Evolutionary conservation across 2,329 filamentous ascomycete species (phyloP).

Genomic region (Neonectria neomacrospora): DNA sequence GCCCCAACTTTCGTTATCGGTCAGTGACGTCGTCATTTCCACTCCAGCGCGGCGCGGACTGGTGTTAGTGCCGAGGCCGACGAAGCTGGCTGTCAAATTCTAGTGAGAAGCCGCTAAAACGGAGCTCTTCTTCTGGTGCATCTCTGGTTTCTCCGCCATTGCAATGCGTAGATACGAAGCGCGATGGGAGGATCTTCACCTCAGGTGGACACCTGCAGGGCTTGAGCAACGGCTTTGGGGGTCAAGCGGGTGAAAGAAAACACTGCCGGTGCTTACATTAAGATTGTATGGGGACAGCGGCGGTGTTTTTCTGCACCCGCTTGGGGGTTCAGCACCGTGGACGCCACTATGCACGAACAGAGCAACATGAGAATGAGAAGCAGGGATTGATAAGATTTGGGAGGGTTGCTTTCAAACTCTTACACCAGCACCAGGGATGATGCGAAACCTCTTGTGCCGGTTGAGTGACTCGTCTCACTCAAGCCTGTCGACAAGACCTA

Average conservation of each 20-base stretch:
- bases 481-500: neutral
- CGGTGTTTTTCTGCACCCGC: too few relatives aligned
- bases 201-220: slow-evolving; percentile 26
- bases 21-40: slow-evolving; percentile 33
- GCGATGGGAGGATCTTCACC: slow-evolving; percentile 30
- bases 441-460: slow-evolving; percentile 35
- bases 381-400: slow-evolving; percentile 40
- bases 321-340: slow-evolving; percentile 10
- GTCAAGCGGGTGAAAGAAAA: too few relatives aligned
- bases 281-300: too few relatives aligned
- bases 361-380: slow-evolving; percentile 14
- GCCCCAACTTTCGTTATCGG: slow-evolving; percentile 30
- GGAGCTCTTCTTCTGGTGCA: neutral
- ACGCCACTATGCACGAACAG: slow-evolving; percentile 7
- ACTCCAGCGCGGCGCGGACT: slow-evolving; percentile 19
- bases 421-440: slow-evolving; percentile 33
- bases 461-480: slow-evolving; percentile 15
- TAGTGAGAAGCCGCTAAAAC: neutral
- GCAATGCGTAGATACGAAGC: slow-evolving; percentile 23
- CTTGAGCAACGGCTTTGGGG: slow-evolving; percentile 12
- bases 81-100: neutral
- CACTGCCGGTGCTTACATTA: too few relatives aligned
- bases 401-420: slow-evolving; percentile 34
- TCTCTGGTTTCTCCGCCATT: slow-evolving; percentile 21
- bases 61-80: slow-evolving; percentile 33